phyloP scores from a whole-genome alignment of 2,329 filamentous ascomycete species.

The Apiospora marii region DNA sequence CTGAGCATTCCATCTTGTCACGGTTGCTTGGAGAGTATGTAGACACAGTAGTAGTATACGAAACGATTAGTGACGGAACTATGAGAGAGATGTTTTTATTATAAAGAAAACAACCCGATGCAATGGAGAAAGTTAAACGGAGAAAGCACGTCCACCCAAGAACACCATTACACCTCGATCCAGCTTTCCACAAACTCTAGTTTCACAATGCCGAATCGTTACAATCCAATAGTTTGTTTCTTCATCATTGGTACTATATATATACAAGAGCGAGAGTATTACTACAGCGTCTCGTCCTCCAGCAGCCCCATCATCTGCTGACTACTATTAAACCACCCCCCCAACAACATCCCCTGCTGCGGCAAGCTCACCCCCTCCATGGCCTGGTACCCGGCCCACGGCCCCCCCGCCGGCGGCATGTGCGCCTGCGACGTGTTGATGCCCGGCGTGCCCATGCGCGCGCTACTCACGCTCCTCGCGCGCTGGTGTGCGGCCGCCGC shows the following conservation, averaged over 20 bases:
- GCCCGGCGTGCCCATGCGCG: neutral
- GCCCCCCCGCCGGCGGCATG: slow-evolving; percentile 31
- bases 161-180: neutral
- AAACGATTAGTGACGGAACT: too few species aligned
- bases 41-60: too few species aligned
- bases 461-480: neutral
- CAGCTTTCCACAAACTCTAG: neutral
- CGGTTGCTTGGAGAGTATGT: too few species aligned
- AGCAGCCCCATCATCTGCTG: slow-evolving; percentile 70
- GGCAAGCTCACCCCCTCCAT: slow-evolving; percentile 14
- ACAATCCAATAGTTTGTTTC: neutral
- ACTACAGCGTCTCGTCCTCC: slow-evolving; percentile 60
- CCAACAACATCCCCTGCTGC: slow-evolving; percentile 55
- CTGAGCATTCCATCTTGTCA: too few species aligned
- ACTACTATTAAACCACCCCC: slow-evolving; percentile 73
- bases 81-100: too few species aligned
- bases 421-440: neutral
- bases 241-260: neutral
- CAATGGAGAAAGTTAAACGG: neutral
- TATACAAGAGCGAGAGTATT: too few species aligned
- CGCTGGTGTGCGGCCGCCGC: neutral
- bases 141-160: neutral
- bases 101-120: too few species aligned
- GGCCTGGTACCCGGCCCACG: slow-evolving; percentile 26
- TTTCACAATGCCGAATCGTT: neutral